Percentiles rank a stretch among this genome's conserved stretches.
Conservation (phyloP, 2,329 filamentous ascomycete genomes). For the Sclerotinia spermophila region DNA sequence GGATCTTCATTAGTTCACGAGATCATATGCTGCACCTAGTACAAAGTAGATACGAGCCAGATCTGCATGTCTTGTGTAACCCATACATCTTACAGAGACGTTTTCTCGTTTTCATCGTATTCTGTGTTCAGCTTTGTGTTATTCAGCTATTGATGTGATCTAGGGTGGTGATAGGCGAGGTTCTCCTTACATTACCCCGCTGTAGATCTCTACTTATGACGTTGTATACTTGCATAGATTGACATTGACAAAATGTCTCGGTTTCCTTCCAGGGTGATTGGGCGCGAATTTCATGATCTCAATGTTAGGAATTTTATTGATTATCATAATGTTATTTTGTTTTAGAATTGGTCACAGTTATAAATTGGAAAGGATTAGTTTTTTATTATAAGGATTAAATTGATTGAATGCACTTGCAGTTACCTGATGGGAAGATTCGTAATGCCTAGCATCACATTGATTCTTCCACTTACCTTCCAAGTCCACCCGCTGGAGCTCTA, state of each 20-base stretch:
- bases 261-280: not conserved
- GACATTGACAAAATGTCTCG: not conserved
- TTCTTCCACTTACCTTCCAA: not conserved
- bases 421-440: not conserved
- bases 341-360: not conserved
- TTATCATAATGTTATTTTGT: not conserved
- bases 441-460: not conserved
- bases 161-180: not conserved
- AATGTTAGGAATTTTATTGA: not conserved
- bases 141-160: not conserved
- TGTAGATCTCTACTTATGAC: not conserved
- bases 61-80: not conserved
- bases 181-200: not conserved
- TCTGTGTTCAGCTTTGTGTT: not conserved
- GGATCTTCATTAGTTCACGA: not conserved
- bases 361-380: not conserved
- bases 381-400: not conserved
- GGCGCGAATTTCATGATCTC: not conserved
- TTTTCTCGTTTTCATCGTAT: slow-evolving; percentile 7
- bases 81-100: not conserved
- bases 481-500: not conserved
- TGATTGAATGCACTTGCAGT: not conserved
- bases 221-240: not conserved
- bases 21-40: not conserved
- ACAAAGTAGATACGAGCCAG: not conserved